Evolutionary conservation across 2,329 filamentous ascomycete genomes (phyloP), one percentile per base, ranked within the genome.

Genomic region (Pseudocercospora vitis): DNA sequence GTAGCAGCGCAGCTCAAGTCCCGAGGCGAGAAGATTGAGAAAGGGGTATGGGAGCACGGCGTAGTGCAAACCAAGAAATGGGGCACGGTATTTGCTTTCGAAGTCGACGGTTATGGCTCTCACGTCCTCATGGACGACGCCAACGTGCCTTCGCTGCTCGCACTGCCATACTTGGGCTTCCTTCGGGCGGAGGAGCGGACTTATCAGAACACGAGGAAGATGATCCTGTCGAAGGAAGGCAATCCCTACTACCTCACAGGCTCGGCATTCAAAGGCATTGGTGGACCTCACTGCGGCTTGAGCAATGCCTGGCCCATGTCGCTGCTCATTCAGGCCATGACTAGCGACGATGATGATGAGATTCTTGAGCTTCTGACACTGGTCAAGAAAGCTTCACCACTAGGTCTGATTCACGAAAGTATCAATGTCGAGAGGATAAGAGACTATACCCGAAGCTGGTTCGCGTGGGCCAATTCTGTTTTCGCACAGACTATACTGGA

Each of bases 221-320:
- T 91, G 80, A 78, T 96, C 48, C 77, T 96, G 12, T 80, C 83
- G 35, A 87, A 86, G 67, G 63, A 76, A 0, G 86, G 88, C 0
- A 99, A 99, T 67, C 94, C 94, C 0, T 99, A 96, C 70, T 97
- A 85, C 68, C 78, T 99, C 5, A 78, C 79, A 21, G 94, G 94
- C 2, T 75, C 74, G 12, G 83, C 82, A 0, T 96, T 99, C 66
- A 81, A 83, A 45, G 94, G 94, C 5, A 96, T 99, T 63, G 94
- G 94, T 63, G 94, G 91, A 1, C 83, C 83, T 26, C 83, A 86
- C 61, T 87, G 96, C 61, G 94, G 94, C 0, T 75, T 95, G n/a
- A 77, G 82, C 64, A 89, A 96, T 62, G 94, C 92, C 6, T 99
- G 94, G 94, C 94, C 94, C 0, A 97, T 99, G 91, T 94, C 89